A percentile compares a stretch with the other conserved stretches of the same genome.
phyloP scores from a whole-genome alignment of 179 eudicot genomes.

The Drosera spatulata region DNA sequence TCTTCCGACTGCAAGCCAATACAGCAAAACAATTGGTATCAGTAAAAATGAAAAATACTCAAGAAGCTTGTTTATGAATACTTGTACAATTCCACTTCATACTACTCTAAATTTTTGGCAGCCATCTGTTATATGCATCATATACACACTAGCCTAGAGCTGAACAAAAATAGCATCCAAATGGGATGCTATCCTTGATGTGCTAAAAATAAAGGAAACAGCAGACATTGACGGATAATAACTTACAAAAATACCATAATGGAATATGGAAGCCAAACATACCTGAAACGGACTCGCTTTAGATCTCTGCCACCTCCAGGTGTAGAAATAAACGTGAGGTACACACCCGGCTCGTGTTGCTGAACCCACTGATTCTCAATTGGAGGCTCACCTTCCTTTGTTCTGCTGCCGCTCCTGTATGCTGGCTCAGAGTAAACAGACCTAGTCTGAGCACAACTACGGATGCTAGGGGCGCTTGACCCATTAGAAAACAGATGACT shows the following conservation, averaged over 20 bases:
- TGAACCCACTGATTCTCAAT: conserved; percentile 77
- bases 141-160: too few species aligned
- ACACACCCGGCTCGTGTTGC: conserved; percentile 91
- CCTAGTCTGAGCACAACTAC: conserved; percentile 41
- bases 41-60: too few species aligned
- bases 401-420: conserved; percentile 36
- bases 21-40: neutral
- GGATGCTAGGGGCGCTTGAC: conserved; percentile 31
- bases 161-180: too few species aligned
- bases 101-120: too few species aligned
- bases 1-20: conserved; percentile 66
- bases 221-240: neutral
- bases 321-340: conserved; percentile 68
- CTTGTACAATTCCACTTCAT: too few species aligned
- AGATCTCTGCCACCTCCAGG: conserved; percentile 81
- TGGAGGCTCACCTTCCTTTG: conserved; percentile 52
- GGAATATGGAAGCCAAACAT: conserved; percentile 3
- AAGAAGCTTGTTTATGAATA: too few species aligned
- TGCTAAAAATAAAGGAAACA: neutral
- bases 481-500: conserved; percentile 38
- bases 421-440: conserved; percentile 34
- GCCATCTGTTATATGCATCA: too few species aligned
- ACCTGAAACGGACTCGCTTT: conserved; percentile 92
- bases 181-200: too few species aligned
- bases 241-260: neutral